phyloP scores from a whole-genome alignment of 2,329 filamentous ascomycete species.

The Sclerotinia spermophila region DNA sequence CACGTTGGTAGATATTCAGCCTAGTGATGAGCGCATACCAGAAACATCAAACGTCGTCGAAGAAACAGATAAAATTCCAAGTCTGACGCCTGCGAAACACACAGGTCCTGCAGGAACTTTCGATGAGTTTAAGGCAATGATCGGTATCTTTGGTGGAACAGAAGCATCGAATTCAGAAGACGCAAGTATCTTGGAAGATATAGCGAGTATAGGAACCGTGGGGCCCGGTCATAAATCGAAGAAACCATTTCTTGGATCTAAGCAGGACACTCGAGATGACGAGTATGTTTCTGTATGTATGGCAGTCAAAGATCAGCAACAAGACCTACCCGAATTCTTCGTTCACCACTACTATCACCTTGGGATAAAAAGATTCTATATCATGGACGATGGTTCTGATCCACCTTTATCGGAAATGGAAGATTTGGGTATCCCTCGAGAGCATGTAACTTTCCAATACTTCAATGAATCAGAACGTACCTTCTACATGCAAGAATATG shows the following conservation, averaged over 20 bases:
- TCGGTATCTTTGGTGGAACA: not conserved
- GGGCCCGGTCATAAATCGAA: not conserved
- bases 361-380: constrained; percentile 31
- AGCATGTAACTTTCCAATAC: constrained; percentile 28
- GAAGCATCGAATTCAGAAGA: not conserved
- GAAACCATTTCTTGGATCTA: constrained; percentile 11
- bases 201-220: not conserved
- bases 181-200: not conserved
- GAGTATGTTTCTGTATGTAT: constrained; percentile 33
- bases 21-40: not conserved
- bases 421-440: constrained; percentile 26
- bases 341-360: constrained; percentile 34
- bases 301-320: constrained; percentile 29
- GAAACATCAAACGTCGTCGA: not conserved
- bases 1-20: constrained; percentile 10
- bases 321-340: constrained; percentile 32
- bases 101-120: constrained; percentile 14
- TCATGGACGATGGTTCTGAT: constrained; percentile 34
- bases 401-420: constrained; percentile 26
- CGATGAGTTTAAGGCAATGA: constrained; percentile 18
- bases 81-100: not conserved
- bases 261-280: constrained; percentile 17
- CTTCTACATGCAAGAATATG: constrained; percentile 22
- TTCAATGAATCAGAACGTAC: constrained; percentile 17
- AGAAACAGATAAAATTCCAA: not conserved